These are phyloP conservation scores for Leersia perrieri DNA, from an alignment of 176 grass and related monocot genomes.

Conservation along the genomic window DNA sequence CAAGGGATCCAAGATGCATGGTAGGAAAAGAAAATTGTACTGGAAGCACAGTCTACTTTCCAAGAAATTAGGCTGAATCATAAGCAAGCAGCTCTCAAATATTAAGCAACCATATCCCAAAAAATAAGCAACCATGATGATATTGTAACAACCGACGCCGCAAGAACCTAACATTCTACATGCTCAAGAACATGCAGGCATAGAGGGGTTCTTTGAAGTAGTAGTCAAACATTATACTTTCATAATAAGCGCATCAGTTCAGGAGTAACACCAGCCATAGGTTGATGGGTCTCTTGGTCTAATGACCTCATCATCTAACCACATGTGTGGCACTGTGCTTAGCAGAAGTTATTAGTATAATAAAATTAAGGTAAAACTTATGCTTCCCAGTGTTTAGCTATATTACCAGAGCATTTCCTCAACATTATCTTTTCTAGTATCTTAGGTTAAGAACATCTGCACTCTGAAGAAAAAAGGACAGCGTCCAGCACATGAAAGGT, in stretches of 20 bases:
- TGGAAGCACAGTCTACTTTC: conserved; percentile 8
- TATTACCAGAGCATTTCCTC: neutral
- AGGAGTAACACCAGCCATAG: neutral
- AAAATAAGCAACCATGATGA: neutral
- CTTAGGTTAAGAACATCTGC: neutral
- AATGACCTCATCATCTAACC: neutral
- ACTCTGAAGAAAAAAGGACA: neutral
- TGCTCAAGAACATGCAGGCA: conserved; percentile 2
- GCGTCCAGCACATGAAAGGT: neutral
- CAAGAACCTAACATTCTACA: neutral
- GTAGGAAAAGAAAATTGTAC: neutral
- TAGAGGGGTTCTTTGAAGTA: neutral
- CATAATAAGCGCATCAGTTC: neutral
- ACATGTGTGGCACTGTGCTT: neutral
- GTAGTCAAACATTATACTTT: neutral
- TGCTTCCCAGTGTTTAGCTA: neutral
- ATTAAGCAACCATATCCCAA: neutral
- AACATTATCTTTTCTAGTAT: neutral
- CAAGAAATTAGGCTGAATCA: neutral
- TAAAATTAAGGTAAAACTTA: neutral
- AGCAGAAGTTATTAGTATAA: neutral
- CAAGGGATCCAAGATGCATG: conserved; percentile 4
- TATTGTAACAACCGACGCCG: neutral
- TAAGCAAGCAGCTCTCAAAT: conserved; percentile 1
- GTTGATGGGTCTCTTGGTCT: neutral